phyloP scores from a whole-genome alignment of 345 rosid species.

The Lumnitzera racemosa region DNA sequence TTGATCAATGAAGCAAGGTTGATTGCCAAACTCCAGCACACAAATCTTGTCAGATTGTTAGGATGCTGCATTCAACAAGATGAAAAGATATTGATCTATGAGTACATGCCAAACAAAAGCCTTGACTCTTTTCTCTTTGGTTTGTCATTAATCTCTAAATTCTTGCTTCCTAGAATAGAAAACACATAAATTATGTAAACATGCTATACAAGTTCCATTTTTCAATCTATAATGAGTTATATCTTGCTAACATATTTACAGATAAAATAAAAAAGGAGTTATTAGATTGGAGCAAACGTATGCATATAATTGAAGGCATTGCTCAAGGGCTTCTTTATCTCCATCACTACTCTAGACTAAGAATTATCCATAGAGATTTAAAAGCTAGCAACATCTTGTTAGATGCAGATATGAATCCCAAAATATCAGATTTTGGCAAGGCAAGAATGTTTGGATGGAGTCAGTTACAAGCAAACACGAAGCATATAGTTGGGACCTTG shows the following conservation, averaged over 20 bases:
- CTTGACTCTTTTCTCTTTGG: constrained; percentile 35
- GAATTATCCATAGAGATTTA: constrained; percentile 41
- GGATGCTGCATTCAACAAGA: constrained; percentile 28
- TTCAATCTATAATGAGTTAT: neutral
- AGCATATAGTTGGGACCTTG: constrained; percentile 33
- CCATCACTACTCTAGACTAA: constrained; percentile 32
- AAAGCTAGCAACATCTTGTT: constrained; percentile 40
- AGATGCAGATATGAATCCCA: constrained; percentile 36
- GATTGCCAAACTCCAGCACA: constrained; percentile 22
- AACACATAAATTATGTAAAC: neutral
- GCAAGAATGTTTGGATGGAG: constrained; percentile 30
- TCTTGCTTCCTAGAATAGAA: neutral
- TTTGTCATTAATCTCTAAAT: neutral
- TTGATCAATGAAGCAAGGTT: no score
- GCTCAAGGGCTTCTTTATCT: constrained; percentile 43
- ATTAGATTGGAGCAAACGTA: constrained; percentile 23
- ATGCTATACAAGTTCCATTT: neutral
- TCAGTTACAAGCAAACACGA: constrained; percentile 28
- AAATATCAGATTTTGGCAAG: constrained; percentile 46
- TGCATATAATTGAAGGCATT: constrained; percentile 32
- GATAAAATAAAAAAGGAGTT: constrained; percentile 11
- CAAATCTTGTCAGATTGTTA: constrained; percentile 29
- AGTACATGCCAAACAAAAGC: constrained; percentile 28
- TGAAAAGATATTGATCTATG: constrained; percentile 35
- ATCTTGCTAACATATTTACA: neutral